Evolutionary conservation across 1,284 basidiomycete species (phyloP).

Genomic region (Naganishia cerealis): DNA sequence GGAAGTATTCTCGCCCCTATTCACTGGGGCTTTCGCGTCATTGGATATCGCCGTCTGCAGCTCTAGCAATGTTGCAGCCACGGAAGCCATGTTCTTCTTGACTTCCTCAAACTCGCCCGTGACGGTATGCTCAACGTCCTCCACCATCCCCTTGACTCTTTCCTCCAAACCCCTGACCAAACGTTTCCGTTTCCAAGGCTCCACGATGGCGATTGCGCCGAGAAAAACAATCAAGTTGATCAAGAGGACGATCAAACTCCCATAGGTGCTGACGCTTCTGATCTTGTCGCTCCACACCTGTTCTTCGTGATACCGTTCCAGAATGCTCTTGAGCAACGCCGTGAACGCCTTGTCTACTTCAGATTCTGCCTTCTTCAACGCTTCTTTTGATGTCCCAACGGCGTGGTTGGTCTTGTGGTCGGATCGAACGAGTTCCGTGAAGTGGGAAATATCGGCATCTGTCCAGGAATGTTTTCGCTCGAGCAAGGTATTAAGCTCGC

Average conservation of each 20-base stretch:
- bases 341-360: conserved; percentile 80
- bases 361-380: conserved; percentile 67
- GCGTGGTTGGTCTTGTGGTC: conserved; percentile 80
- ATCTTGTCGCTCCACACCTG: conserved; percentile 98
- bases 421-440: conserved; percentile 79
- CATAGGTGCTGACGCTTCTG: conserved; percentile 84
- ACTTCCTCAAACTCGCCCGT: conserved; percentile 73
- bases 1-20: neutral
- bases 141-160: conserved; percentile 73
- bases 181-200: conserved; percentile 85
- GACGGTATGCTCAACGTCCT: conserved; percentile 63
- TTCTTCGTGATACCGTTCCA: conserved; percentile 88
- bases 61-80: conserved; percentile 13
- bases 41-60: conserved; percentile 1
- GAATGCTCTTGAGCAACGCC: conserved; percentile 78
- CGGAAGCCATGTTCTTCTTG: conserved; percentile 59
- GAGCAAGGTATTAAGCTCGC: conserved; percentile 83
- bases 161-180: conserved; percentile 82
- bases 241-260: conserved; percentile 74
- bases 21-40: neutral
- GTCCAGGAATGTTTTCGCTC: conserved; percentile 81
- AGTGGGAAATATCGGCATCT: conserved; percentile 74
- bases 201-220: conserved; percentile 79
- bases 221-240: conserved; percentile 86
- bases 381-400: conserved; percentile 67